phyloP scores from a whole-genome alignment of 208 protist species.

The Leptomonas seymouri region DNA sequence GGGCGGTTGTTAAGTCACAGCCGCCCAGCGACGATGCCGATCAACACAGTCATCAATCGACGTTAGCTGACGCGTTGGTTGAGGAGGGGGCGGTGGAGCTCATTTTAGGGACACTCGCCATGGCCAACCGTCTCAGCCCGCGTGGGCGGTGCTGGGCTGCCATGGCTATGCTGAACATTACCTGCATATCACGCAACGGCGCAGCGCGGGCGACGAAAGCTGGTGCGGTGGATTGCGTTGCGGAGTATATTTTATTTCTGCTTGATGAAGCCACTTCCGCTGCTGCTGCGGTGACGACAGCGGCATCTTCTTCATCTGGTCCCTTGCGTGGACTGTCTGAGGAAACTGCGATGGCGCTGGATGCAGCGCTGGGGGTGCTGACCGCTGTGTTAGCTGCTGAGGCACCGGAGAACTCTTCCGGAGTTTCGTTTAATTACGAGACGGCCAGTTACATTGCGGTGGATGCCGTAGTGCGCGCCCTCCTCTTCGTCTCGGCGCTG shows the following conservation, averaged over 20 bases:
- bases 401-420: conserved; percentile 56
- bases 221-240: conserved; percentile 48
- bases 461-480: conserved; percentile 49
- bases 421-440: conserved; percentile 68
- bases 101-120: conserved; percentile 57
- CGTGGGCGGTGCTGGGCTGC: conserved; percentile 63
- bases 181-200: conserved; percentile 61
- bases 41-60: not conserved
- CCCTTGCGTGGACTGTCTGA: conserved; percentile 21
- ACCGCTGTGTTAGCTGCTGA: conserved; percentile 52
- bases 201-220: conserved; percentile 38
- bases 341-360: conserved; percentile 43
- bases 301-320: not conserved
- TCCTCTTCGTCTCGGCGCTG: conserved; percentile 45
- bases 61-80: conserved; percentile 60
- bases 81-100: conserved; percentile 67
- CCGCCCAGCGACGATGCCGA: conserved; percentile 30
- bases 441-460: conserved; percentile 46
- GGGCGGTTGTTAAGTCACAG: not conserved
- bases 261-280: conserved; percentile 24
- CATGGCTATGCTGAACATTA: conserved; percentile 68
- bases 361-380: conserved; percentile 61
- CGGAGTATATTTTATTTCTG: conserved; percentile 47
- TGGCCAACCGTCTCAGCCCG: conserved; percentile 40
- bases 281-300: not conserved